Evolutionary conservation across 2,329 filamentous ascomycete genomes (phyloP).

Genomic region (Alternaria alternata): DNA sequence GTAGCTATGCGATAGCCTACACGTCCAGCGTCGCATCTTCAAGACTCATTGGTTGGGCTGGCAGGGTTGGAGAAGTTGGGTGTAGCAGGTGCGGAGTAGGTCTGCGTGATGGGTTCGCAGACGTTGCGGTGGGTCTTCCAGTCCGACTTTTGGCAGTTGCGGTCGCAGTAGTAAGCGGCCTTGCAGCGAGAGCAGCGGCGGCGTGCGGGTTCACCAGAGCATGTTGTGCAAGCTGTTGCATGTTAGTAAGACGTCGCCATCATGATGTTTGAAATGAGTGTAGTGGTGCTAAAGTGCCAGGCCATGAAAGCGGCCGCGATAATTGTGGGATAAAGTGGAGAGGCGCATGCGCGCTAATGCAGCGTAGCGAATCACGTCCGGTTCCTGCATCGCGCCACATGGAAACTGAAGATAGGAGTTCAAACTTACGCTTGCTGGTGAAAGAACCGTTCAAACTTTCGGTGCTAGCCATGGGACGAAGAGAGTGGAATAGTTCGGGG

Average conservation of each 20-base stretch:
- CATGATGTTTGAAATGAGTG: neutral
- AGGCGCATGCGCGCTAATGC: conserved; percentile 20
- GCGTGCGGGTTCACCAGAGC: conserved; percentile 31
- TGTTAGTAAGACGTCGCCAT: conserved; percentile 10
- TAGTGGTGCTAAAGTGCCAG: conserved; percentile 11
- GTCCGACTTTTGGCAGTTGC: conserved; percentile 60
- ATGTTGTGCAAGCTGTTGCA: conserved; percentile 35
- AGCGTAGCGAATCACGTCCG: conserved; percentile 29
- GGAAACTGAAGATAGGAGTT: conserved; percentile 11
- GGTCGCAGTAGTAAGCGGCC: conserved; percentile 60
- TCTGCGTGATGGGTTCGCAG: conserved; percentile 47
- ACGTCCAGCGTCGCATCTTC: neutral
- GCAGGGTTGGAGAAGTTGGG: conserved; percentile 40
- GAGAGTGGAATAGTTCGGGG: conserved; percentile 32
- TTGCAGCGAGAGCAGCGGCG: conserved; percentile 59
- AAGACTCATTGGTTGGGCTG: conserved; percentile 33
- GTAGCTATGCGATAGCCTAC: neutral
- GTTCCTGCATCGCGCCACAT: conserved; percentile 38
- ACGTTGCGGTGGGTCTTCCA: conserved; percentile 61
- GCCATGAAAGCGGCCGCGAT: conserved; percentile 13
- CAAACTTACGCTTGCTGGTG: conserved; percentile 36
- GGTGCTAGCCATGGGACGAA: conserved; percentile 36
- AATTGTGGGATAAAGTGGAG: conserved; percentile 26
- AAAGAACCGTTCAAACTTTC: conserved; percentile 34
- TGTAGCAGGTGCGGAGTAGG: conserved; percentile 35